Conservation (phyloP, 192 early-diverging fungal genomes). For the Coemansia sp. region DNA sequence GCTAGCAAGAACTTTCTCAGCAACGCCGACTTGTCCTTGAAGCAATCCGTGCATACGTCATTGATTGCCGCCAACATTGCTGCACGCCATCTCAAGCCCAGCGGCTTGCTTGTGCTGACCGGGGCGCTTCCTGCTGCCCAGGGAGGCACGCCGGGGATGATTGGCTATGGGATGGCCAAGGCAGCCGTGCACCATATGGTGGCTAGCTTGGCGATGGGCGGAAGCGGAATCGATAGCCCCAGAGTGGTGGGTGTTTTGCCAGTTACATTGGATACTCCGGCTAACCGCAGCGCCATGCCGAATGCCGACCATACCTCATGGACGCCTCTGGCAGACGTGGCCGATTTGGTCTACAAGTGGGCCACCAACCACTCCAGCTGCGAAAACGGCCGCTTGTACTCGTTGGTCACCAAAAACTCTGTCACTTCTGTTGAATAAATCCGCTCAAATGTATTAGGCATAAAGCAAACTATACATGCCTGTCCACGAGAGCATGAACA, state of each 20-base stretch:
- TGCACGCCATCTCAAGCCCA: slow-evolving; percentile 60
- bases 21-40: slow-evolving; percentile 71
- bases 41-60: slow-evolving; percentile 79
- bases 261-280: slow-evolving; percentile 84
- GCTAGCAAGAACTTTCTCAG: slow-evolving; percentile 63
- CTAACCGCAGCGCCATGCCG: slow-evolving; percentile 85
- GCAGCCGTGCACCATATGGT: slow-evolving; percentile 90
- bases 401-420: slow-evolving; percentile 20
- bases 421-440: slow-evolving; percentile 22
- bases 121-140: slow-evolving; percentile 71
- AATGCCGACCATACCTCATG: slow-evolving; percentile 77
- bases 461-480: slow-evolving; percentile 27
- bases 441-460: not conserved
- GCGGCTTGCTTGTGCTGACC: slow-evolving; percentile 76
- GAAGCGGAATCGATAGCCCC: slow-evolving; percentile 73
- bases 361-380: slow-evolving; percentile 14
- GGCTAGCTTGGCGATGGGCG: slow-evolving; percentile 62
- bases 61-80: slow-evolving; percentile 84
- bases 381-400: slow-evolving; percentile 39
- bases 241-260: slow-evolving; percentile 70
- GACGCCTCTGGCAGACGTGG: slow-evolving; percentile 77
- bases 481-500: slow-evolving; percentile 38
- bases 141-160: slow-evolving; percentile 73
- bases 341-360: slow-evolving; percentile 47
- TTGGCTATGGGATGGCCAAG: slow-evolving; percentile 94